Evolutionary conservation across 805 yeast genomes (phyloP).

Genomic region (Teunomyces pallodes): DNA sequence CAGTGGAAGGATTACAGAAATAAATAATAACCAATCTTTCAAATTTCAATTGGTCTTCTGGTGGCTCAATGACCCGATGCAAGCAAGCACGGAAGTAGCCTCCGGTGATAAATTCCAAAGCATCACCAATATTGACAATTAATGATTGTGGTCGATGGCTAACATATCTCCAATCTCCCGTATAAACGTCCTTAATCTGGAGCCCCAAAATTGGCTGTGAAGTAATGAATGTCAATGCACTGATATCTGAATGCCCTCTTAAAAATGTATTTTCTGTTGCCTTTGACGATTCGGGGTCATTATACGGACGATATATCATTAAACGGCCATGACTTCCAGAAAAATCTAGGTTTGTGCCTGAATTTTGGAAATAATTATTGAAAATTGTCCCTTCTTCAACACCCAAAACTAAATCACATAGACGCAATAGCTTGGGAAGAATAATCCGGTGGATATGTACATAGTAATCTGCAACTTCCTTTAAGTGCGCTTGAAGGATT

Average conservation of each 20-base stretch:
- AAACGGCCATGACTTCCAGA: conserved; percentile 36
- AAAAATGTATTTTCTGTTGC: conserved; percentile 8
- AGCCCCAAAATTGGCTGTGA: conserved; percentile 11
- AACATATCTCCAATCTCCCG: conserved; percentile 12
- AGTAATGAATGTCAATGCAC: conserved; percentile 12
- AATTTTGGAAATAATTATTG: conserved; percentile 32
- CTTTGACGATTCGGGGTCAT: conserved; percentile 7
- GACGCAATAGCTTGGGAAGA: conserved; percentile 31
- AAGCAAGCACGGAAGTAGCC: conserved; percentile 24
- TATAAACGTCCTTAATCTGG: conserved; percentile 11
- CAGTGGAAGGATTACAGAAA: conserved; percentile 21
- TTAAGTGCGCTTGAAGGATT: conserved; percentile 34
- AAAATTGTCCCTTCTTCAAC: conserved; percentile 47
- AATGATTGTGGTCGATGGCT: conserved; percentile 10
- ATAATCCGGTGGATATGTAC: conserved; percentile 36
- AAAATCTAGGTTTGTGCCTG: conserved; percentile 23
- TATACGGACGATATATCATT: conserved; percentile 24
- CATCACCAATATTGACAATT: conserved; percentile 13
- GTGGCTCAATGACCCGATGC: conserved; percentile 27
- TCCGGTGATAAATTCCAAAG: conserved; percentile 12
- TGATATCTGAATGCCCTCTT: conserved; percentile 11
- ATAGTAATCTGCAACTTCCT: conserved; percentile 40
- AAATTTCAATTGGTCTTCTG: conserved; percentile 21
- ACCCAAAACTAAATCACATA: conserved; percentile 46
- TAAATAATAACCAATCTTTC: conserved; percentile 25